Base-by-base conservation (phyloP, 1,284 basidiomycete species). In the Malassezia equina region DNA sequence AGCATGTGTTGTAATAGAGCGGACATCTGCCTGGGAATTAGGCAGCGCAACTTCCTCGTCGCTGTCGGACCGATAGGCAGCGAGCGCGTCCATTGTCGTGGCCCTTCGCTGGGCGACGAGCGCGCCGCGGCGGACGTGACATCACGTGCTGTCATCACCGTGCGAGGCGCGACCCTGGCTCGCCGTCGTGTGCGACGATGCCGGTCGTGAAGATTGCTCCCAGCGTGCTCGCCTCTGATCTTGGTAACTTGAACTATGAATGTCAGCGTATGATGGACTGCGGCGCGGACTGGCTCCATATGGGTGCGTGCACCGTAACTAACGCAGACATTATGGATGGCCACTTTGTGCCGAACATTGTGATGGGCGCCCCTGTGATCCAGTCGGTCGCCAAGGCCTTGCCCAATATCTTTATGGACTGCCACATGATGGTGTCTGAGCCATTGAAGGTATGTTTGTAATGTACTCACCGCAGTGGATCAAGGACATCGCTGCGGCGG, bases 381-480 rank as follows among this genome's bases (percentile, higher is more conserved):
- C 80, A 85, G 19, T 88, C 84, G 62, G 86, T 99, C n/a, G 80
- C 82, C 52, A 90, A 91, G 77, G 83, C 84, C 43, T 82, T 96
- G 19, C 90, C 91, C 5, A 86, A 84, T 53, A 93, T 95, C 64
- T 98, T 91, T 78, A 98, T 99, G 93, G 94, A 99, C 77, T 96
- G 91, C 77, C 94, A 99, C 78, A 98, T 98, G 94, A 99, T 99
- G 94, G 94, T 99, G 15, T 78, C 90, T 0, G 80, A 96, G 59
- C 94, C 94, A 2, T 86, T 86, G 67, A 84, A 86, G 80, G 90
- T 88, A 67, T 29, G 77, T 64, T 7, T 12, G n/a, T n/a, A 31
- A 33, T 23, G 51, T 27, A n/a, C 9, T 29, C 43, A 29, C 13
- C 21, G 1, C 69, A 95, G 86, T 98, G 94, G 94, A 88, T 99